Conservation (phyloP, 2,329 filamentous ascomycete species). For the Fusarium sacchari region DNA sequence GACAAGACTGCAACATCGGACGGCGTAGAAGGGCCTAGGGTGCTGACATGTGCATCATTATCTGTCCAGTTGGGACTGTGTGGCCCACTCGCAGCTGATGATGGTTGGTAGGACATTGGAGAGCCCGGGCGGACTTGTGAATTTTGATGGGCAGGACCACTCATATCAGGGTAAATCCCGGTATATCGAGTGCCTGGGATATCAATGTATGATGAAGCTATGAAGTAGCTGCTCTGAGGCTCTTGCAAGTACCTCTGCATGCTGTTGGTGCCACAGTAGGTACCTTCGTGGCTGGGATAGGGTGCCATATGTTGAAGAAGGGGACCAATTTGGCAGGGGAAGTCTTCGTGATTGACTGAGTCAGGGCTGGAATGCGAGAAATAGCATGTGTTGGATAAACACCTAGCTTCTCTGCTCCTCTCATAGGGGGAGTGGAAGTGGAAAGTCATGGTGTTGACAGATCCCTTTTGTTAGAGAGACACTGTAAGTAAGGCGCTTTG, state of each 20-base stretch:
- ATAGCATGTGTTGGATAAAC: background rate
- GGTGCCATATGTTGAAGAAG: conserved; percentile 5
- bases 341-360: background rate
- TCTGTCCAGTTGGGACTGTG: conserved; percentile 34
- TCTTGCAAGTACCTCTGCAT: conserved; percentile 35
- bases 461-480: background rate
- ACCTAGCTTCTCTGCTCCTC: background rate
- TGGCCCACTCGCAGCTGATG: conserved; percentile 23
- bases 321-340: conserved; percentile 23
- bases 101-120: conserved; percentile 34
- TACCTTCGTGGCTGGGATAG: background rate
- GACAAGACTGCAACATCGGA: conserved; percentile 21
- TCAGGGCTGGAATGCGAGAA: background rate
- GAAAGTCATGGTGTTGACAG: conserved; percentile 6
- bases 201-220: background rate
- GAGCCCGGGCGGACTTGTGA: conserved; percentile 22
- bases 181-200: background rate
- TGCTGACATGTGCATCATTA: conserved; percentile 20
- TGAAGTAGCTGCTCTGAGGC: conserved; percentile 3
- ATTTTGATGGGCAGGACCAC: background rate
- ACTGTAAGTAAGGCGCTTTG: background rate
- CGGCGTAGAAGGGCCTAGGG: conserved; percentile 32
- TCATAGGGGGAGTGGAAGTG: background rate
- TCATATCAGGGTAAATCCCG: conserved; percentile 1
- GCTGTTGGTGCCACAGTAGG: background rate